Conservation (phyloP, 768 basidiomycete genomes). For the Sarcodon aspratus region DNA sequence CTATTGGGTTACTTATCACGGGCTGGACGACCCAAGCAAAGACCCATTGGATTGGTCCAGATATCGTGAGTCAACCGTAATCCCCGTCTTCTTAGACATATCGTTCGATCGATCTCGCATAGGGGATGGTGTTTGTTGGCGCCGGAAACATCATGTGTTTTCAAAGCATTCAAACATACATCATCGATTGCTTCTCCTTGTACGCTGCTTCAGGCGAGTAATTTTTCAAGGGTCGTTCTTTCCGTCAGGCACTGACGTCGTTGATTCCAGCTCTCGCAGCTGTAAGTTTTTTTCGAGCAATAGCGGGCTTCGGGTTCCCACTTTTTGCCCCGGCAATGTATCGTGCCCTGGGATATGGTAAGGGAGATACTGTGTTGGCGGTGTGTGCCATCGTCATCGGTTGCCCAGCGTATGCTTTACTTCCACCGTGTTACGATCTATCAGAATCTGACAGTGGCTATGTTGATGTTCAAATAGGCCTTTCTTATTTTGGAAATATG, state of each 20-base stretch:
- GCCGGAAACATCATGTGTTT: constrained; percentile 47
- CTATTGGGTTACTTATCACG: constrained; percentile 53
- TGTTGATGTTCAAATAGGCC: constrained; percentile 26
- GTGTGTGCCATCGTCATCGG: constrained; percentile 45
- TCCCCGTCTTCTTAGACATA: background rate
- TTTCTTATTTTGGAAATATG: constrained; percentile 31
- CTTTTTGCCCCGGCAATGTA: constrained; percentile 70
- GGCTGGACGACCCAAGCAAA: constrained; percentile 57
- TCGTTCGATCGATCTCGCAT: constrained; percentile 6
- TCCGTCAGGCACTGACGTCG: constrained; percentile 1
- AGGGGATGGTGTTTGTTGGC: constrained; percentile 51
- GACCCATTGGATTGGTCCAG: constrained; percentile 60
- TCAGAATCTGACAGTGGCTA: constrained; percentile 17
- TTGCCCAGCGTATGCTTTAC: constrained; percentile 37
- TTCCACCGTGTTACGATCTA: background rate
- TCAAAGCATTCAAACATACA: constrained; percentile 54
- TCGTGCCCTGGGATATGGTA: constrained; percentile 53
- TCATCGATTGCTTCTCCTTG: constrained; percentile 56
- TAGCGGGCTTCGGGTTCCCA: constrained; percentile 68
- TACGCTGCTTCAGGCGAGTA: constrained; percentile 54
- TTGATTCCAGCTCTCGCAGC: constrained; percentile 46
- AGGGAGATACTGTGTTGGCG: constrained; percentile 57
- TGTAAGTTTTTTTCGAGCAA: constrained; percentile 45
- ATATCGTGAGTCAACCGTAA: constrained; percentile 36
- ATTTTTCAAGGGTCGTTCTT: background rate